Evolutionary conservation across 768 basidiomycete species (phyloP), one percentile per base, ranked within the genome.

Genomic region (Panus rudis): DNA sequence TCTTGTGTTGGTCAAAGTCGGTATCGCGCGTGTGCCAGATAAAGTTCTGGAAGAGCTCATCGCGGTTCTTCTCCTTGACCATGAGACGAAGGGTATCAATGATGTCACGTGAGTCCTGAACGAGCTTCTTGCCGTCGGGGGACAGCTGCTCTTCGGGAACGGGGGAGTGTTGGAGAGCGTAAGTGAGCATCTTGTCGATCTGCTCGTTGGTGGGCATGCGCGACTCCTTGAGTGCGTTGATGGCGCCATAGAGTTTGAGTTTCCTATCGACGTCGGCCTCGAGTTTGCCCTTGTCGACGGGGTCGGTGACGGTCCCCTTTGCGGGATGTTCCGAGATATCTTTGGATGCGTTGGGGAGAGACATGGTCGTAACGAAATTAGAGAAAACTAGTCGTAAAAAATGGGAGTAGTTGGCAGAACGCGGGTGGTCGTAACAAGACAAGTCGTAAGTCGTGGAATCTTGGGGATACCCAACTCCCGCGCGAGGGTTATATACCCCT

Each of bases 1-100:
- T 64, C 62, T 71, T 74, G 27, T 60, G 55, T 47, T 66, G 59
- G 42, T 59, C 67, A 31, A 70, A 54, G 41, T 73, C 59, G 16
- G 81, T 65, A 27, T 75, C 74, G 25, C 75, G 67, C 1, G 87
- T 89, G 47, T 81, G 76, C 84, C 84, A 92, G 30, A 93, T 63
- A 52, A 94, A 93, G 54, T 87, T 83, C 63, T 97, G 94, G 61
- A 96, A 72, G 30, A 97, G 73, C 66, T 97, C 92, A 52, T 94
- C 92, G 19, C 70, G 65, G 52, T 96, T 96, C 76, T 94, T 96
- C 53, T 84, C 73, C 38, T 68, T 55, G n/a, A 93, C 79, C 45
- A 92, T 80, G 30, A 74, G 52, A 11, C 81, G 73, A 0, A 76
- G 69, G 4, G 89, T 92, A 51, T 78, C 75, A 54, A 94, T 71